Evolutionary conservation across 2,329 filamentous ascomycete genomes (phyloP), one percentile per base, ranked within the genome.

Genomic region (Exophiala lecanii-corni): DNA sequence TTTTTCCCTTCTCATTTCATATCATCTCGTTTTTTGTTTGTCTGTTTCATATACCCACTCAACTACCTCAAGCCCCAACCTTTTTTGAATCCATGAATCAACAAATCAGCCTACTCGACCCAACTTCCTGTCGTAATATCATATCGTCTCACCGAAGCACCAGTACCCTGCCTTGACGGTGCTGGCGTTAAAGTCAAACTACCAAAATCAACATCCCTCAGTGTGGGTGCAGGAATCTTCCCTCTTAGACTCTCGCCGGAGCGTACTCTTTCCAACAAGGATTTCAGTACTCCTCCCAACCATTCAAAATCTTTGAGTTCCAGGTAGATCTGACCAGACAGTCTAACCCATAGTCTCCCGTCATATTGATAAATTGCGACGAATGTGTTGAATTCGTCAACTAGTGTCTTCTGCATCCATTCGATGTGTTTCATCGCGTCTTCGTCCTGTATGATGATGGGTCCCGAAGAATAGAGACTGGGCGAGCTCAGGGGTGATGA

Each of bases 301-400:
- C 78, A 86, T 59, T 83, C 77, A 58, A 92, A 95, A 62, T 96
- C 89, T 9, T 72, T 72, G 51, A 82, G 61, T 18, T 87, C 86
- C n/a, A 96, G 65, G 60, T 92, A 97, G 0, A 92, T 75, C 70
- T 95, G 89, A 10, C 78, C 86, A 59, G 84, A 89, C 36, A 94
- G 58, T 36, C 91, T 70, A 0, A 75, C 71, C 84, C 84, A 95
- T 60, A 82, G 76, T 40, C 72, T 71, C 0, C 74, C 75, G 0
- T 66, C 72, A 53, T 89, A 79, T 6, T 73, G 63, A 44, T 79
- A 79, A 2, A 85, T 59, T 1, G 81, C 72, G 39, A 92, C 65
- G 57, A 87, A 91, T 0, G 88, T 92, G 41, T 81, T 73, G 61
- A 80, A 77, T n/a, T 82, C 75, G 1, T 66, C 56, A 10, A 79